Percentiles rank a stretch among this genome's conserved stretches.
phyloP scores from a whole-genome alignment of 2,329 filamentous ascomycete genomes.

The Didymella glomerata region DNA sequence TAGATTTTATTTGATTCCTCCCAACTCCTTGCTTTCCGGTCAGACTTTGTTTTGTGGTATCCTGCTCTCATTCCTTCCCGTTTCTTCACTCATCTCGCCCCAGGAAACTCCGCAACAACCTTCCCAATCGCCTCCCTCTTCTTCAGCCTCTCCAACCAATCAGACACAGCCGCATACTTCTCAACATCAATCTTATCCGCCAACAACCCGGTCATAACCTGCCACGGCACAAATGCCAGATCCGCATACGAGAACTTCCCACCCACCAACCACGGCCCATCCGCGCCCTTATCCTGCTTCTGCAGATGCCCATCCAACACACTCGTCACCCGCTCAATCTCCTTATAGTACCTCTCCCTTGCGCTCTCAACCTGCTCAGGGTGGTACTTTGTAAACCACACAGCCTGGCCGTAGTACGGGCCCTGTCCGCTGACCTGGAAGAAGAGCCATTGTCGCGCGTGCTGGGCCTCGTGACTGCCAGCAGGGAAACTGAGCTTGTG shows the following conservation, averaged over 20 bases:
- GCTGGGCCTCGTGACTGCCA: conserved; percentile 48
- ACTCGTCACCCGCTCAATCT: conserved; percentile 57
- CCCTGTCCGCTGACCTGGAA: conserved; percentile 57
- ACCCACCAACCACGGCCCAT: conserved; percentile 45
- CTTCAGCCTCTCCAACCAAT: conserved; percentile 31
- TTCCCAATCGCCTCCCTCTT: conserved; percentile 2
- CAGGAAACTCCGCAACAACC: conserved; percentile 1
- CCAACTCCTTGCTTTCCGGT: too few species aligned
- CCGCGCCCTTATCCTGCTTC: conserved; percentile 29
- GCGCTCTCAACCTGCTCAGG: conserved; percentile 57
- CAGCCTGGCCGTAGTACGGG: conserved; percentile 54
- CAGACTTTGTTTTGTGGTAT: too few species aligned
- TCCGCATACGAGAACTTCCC: conserved; percentile 39
- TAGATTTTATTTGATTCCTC: neutral
- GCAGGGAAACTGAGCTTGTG: conserved; percentile 49
- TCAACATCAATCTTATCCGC: conserved; percentile 22
- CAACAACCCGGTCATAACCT: conserved; percentile 16
- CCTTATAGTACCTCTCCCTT: conserved; percentile 57
- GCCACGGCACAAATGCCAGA: conserved; percentile 39
- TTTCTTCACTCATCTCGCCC: too few species aligned
- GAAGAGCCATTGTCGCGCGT: conserved; percentile 56
- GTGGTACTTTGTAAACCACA: conserved; percentile 51
- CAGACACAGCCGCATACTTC: conserved; percentile 26
- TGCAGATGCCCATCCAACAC: conserved; percentile 57
- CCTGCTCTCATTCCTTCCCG: too few species aligned